Evolutionary conservation across 2,329 filamentous ascomycete genomes (phyloP).

Genomic region (Talaromyces rugulosus): DNA sequence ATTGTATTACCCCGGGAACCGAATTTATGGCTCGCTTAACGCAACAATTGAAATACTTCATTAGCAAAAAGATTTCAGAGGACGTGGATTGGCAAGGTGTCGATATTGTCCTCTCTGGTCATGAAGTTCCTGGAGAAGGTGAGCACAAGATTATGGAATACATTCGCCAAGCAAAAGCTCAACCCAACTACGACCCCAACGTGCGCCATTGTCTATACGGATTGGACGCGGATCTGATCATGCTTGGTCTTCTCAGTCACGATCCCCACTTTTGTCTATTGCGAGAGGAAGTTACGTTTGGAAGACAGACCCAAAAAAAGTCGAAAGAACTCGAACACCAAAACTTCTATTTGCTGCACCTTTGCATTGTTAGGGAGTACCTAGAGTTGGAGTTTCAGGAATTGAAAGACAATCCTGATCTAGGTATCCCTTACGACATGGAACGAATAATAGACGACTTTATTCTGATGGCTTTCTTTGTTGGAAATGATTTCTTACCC

Average conservation of each 20-base stretch:
- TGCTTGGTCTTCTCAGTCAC: constrained; percentile 94
- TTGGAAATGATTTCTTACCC: constrained; percentile 97
- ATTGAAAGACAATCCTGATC: constrained; percentile 65
- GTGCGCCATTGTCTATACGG: constrained; percentile 96
- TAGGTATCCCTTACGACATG: constrained; percentile 82
- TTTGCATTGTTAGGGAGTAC: constrained; percentile 97
- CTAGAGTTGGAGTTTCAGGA: constrained; percentile 96
- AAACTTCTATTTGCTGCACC: constrained; percentile 95
- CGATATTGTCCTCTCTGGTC: constrained; percentile 91
- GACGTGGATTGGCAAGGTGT: constrained; percentile 97
- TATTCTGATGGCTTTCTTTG: constrained; percentile 98
- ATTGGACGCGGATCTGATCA: constrained; percentile 95
- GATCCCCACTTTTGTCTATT: constrained; percentile 97
- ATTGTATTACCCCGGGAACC: constrained; percentile 95
- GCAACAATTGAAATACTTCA: constrained; percentile 91
- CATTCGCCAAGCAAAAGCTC: constrained; percentile 93
- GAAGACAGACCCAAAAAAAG: constrained; percentile 78
- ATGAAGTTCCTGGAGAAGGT: constrained; percentile 95
- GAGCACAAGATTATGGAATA: constrained; percentile 99
- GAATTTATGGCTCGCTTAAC: constrained; percentile 98
- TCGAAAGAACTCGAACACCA: constrained; percentile 97
- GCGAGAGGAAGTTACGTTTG: constrained; percentile 96
- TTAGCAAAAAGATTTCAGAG: constrained; percentile 97
- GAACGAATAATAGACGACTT: constrained; percentile 98
- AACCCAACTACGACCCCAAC: constrained; percentile 87